Evolutionary conservation across 768 basidiomycete genomes (phyloP).

Genomic region (Lactarius hengduanensis): DNA sequence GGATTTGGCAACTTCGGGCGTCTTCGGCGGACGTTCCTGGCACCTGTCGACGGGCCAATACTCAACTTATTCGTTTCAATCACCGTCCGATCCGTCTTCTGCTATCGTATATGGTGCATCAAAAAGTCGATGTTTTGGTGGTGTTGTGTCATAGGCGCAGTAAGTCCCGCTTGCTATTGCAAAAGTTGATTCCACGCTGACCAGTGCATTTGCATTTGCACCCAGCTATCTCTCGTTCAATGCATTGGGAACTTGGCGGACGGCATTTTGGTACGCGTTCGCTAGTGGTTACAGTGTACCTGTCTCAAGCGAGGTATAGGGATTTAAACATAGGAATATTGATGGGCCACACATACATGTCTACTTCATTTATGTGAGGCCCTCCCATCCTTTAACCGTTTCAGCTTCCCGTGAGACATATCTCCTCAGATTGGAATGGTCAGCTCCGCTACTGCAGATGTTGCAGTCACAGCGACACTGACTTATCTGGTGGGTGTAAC

Average conservation of each 20-base stretch:
- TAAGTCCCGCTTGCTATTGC: neutral
- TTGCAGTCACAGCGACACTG: neutral
- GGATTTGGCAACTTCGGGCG: neutral
- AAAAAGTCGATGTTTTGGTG: neutral
- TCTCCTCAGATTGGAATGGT: neutral
- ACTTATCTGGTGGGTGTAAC: neutral
- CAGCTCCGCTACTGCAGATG: neutral
- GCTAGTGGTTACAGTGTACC: neutral
- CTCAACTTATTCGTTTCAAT: neutral
- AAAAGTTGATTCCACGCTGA: neutral
- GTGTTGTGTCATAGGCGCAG: neutral
- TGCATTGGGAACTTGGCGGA: neutral
- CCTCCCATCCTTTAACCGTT: neutral
- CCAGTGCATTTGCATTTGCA: neutral
- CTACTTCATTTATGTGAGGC: constrained; percentile 2
- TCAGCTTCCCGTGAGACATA: neutral
- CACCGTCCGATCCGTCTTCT: neutral
- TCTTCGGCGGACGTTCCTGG: neutral
- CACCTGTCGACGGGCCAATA: neutral
- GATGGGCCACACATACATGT: neutral
- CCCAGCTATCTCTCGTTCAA: neutral
- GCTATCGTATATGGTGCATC: neutral
- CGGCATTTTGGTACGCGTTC: neutral
- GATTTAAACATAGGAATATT: neutral
- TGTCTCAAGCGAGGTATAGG: neutral